Evolutionary conservation across 805 yeast genomes (phyloP).

Genomic region (Nakazawaea peltata): DNA sequence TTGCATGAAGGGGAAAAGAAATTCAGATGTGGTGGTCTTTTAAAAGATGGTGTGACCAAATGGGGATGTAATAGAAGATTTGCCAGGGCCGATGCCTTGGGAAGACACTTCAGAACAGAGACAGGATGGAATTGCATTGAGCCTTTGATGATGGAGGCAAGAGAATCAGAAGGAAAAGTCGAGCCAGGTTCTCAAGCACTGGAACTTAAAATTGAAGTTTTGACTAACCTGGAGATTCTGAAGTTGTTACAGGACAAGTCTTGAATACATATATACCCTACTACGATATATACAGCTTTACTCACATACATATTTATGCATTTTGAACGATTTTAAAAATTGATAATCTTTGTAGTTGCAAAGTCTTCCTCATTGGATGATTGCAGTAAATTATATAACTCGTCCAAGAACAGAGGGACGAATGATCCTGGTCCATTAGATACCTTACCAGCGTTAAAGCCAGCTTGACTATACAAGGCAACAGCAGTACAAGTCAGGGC

Average conservation of each 20-base stretch:
- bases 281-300: too few relatives aligned
- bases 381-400: conserved; percentile 17
- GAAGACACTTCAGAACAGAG: conserved; percentile 70
- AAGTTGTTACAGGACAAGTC: conserved; percentile 1
- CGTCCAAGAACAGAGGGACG: conserved; percentile 38
- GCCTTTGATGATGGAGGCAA: conserved; percentile 53
- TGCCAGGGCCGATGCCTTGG: conserved; percentile 72
- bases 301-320: too few relatives aligned
- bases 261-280: too few relatives aligned
- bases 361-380: too few relatives aligned
- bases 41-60: conserved; percentile 45
- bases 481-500: conserved; percentile 50
- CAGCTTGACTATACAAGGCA: conserved; percentile 51
- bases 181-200: too few relatives aligned
- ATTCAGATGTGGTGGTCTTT: conserved; percentile 56
- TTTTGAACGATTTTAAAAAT: too few relatives aligned
- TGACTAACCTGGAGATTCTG: conserved; percentile 3
- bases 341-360: too few relatives aligned
- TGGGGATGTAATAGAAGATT: conserved; percentile 77
- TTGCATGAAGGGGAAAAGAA: conserved; percentile 69
- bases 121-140: conserved; percentile 64
- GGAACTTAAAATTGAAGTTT: neutral
- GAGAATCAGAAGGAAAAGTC: neutral
- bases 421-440: conserved; percentile 50
- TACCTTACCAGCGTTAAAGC: conserved; percentile 38